These are phyloP conservation scores for Ramaria rubella DNA, from an alignment of 768 basidiomycete genomes.

Conservation along the genomic window DNA sequence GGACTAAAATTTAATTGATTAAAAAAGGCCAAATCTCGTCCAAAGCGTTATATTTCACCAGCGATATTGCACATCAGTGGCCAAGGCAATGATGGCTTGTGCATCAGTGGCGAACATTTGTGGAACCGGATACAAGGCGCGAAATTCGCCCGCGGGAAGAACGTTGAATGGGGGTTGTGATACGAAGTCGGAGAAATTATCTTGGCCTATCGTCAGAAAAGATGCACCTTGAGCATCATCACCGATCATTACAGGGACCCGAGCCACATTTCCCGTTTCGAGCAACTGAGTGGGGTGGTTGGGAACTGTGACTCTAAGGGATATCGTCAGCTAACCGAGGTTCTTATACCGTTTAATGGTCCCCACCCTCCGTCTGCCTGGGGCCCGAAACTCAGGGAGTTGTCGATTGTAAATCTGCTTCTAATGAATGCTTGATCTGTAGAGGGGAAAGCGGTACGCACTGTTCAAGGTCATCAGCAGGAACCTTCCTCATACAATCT, in stretches of 20 bases:
- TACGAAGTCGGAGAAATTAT: slow-evolving; percentile 8
- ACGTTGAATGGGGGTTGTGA: slow-evolving; percentile 5
- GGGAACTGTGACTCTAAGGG: not conserved
- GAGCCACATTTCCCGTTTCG: slow-evolving; percentile 1
- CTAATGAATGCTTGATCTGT: not conserved
- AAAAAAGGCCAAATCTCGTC: not conserved
- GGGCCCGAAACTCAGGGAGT: slow-evolving; percentile 5
- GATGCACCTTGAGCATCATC: slow-evolving; percentile 6
- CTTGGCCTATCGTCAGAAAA: slow-evolving; percentile 5
- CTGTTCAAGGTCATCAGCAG: slow-evolving; percentile 1
- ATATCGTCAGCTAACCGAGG: not conserved
- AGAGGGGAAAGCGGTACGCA: not conserved
- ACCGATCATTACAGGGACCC: slow-evolving; percentile 8
- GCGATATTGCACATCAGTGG: slow-evolving; percentile 5
- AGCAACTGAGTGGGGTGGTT: slow-evolving; percentile 5
- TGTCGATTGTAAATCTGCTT: slow-evolving; percentile 1
- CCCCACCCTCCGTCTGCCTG: slow-evolving; percentile 5
- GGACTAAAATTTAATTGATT: not conserved
- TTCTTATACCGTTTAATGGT: not conserved
- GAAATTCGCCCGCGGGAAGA: slow-evolving; percentile 3
- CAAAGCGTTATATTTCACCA: slow-evolving; percentile 1
- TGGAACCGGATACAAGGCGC: slow-evolving; percentile 5
- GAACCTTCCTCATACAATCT: slow-evolving; percentile 5
- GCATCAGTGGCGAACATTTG: slow-evolving; percentile 1
- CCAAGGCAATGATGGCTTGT: slow-evolving; percentile 5